Base-by-base conservation (phyloP, 2,329 filamentous ascomycete genomes). In the Lecanicillium sp. region DNA sequence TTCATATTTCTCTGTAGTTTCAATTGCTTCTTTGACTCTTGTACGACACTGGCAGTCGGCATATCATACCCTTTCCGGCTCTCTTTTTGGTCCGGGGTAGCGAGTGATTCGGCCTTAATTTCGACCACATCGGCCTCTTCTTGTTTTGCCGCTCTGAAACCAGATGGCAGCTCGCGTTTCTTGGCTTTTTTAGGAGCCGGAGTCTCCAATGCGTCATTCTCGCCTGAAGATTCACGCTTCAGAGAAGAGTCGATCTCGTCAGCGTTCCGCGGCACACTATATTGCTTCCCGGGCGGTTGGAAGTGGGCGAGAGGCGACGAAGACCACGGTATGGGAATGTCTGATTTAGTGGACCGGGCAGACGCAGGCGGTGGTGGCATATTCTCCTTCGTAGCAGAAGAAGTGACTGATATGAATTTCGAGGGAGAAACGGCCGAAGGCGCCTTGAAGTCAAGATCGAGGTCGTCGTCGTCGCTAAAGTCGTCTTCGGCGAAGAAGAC, bases 401-500 rank as follows among this genome's bases (percentile, higher is more conserved):
- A 47, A n/a, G 51, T 20, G 19, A 44, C 29, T 42, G 49, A 42
- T 43, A 49, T 41, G 2, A 35, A 19, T 31, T 41, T 41, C 6
- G 39, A 46, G 50, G 58, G 5, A 50, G 47, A 49, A 4, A 77
- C 67, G 2, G 72, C 65, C 2, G 66, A 59, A 0, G 80, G 77
- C 42, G 77, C 71, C 42, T 84, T 72, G 37, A 79, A 73, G 45
- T 88, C 74, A 15, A 84, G 60, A 44, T 86, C 84, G 17, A 94
- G 67, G 40, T 87, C 76, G 15, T 81, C 73, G 49, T 95, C 88
- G 54, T 90, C 85, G 51, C 87, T 87, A 48, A 94, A 92, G 54
- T 95, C 89, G 49, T 90, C 81, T 45, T 88, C 84, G 43, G 79
- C 76, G 46, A 88, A 84, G 44, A 73, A 76, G 9, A 84, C 73